Conservation (phyloP, 2,329 filamentous ascomycete genomes). For the Fusarium tricinctum region DNA sequence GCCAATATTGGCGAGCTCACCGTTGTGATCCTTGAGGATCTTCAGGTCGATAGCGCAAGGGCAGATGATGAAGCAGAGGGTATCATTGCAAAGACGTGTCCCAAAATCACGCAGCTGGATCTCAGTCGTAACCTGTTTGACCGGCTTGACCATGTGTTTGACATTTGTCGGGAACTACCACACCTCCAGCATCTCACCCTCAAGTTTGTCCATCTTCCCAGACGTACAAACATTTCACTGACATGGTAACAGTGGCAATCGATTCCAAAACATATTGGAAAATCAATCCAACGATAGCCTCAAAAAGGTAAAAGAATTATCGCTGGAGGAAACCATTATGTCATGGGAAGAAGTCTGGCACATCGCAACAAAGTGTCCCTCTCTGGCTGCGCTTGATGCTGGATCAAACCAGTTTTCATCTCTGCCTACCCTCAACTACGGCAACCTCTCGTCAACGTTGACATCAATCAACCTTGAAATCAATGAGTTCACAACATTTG, state of each 20-base stretch:
- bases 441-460: conserved; percentile 64
- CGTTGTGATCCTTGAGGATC: conserved; percentile 84
- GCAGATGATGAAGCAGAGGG: conserved; percentile 50
- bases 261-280: conserved; percentile 66
- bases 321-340: conserved; percentile 76
- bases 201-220: conserved; percentile 68
- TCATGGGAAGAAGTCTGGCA: conserved; percentile 74
- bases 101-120: conserved; percentile 82
- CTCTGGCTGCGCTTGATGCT: conserved; percentile 65
- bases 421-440: conserved; percentile 61
- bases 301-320: conserved; percentile 69
- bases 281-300: conserved; percentile 59
- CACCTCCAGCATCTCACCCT: conserved; percentile 75
- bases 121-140: conserved; percentile 87
- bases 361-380: conserved; percentile 66
- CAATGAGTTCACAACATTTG: conserved; percentile 75
- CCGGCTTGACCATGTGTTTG: conserved; percentile 73
- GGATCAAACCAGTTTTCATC: conserved; percentile 70
- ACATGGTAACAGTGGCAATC: conserved; percentile 74
- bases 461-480: conserved; percentile 78
- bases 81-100: conserved; percentile 67
- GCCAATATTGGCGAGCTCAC: conserved; percentile 82
- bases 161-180: conserved; percentile 79
- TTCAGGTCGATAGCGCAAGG: conserved; percentile 67
- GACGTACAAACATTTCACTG: conserved; percentile 26